Evolutionary conservation across 768 basidiomycete species (phyloP), one percentile per base, ranked within the genome.

Genomic region (Russula olivacea): DNA sequence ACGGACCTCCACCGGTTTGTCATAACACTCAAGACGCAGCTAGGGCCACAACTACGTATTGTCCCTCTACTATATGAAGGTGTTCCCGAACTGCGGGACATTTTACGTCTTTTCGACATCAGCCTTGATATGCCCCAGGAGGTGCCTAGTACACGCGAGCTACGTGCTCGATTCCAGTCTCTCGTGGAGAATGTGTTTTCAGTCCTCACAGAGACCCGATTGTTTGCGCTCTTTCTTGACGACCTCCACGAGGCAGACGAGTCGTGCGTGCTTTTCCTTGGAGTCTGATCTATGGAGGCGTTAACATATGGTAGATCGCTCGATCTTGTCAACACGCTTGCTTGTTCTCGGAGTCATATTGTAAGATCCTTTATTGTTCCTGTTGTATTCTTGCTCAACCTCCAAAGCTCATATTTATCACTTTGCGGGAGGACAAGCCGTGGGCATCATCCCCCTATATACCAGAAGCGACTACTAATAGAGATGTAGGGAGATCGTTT

Each of bases 231-330:
- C 55, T 88, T 88, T 68, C 75, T 88, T 49, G 87, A 89, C 69
- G 87, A 89, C 71, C 72, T 89, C 17, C 88, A 90, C 63, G 87
- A 87, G 68, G 87, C 88, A 10, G 84, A 88, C 70, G 82, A 84
- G 63, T 86, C 85, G 82, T 88, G 59, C 48, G 63, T 60, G 43
- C 55, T 72, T 70, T 70, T 43, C 68, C 19, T 17, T 40, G 49
- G n/a, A 14, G 23, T 41, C 30, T 30, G 4, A 2, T 55, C 19
- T 38, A 40, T 15, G 30, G 48, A 67, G 36, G 30, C 32, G 32
- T 55, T 57, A 59, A 58, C 59, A 58, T 36, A 41, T 41, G 56
- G 41, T 56, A 88, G 86, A 38, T 84, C 87, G 3, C 69, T 90
- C 59, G 85, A 87, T 68, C 77, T 90, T 40, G 77, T 90, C 25